Evolutionary conservation across 2,329 filamentous ascomycete species (phyloP).

Genomic region (Clarireedia hainanense): DNA sequence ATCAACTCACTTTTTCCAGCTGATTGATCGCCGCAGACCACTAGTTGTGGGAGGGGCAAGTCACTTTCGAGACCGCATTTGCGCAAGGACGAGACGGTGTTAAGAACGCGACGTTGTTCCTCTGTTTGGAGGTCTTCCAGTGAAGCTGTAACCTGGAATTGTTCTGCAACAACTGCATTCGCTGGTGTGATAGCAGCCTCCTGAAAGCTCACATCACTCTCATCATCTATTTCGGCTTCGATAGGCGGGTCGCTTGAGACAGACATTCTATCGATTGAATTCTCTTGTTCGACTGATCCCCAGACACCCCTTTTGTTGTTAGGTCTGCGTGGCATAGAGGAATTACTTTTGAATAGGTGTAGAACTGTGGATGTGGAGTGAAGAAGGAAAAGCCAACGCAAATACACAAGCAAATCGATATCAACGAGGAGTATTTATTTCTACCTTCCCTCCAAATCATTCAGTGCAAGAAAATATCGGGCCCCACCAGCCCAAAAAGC

Average conservation of each 20-base stretch:
- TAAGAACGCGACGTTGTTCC: conserved; percentile 49
- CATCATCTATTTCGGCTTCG: too few species aligned
- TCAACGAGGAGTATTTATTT: too few species aligned
- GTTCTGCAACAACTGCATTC: not conserved
- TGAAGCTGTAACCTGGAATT: conserved; percentile 11
- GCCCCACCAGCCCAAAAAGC: too few species aligned
- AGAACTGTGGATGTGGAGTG: too few species aligned
- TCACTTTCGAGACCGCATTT: conserved; percentile 32
- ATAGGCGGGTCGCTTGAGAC: not conserved
- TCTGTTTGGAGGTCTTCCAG: conserved; percentile 30
- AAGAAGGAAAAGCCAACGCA: too few species aligned
- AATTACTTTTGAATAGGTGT: too few species aligned
- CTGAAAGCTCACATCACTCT: not conserved
- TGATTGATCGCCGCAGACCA: conserved; percentile 20
- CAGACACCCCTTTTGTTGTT: too few species aligned
- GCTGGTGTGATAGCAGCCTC: not conserved
- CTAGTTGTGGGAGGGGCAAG: not conserved
- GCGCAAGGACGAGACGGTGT: conserved; percentile 49
- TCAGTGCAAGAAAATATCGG: too few species aligned
- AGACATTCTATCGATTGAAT: not conserved
- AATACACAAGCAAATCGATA: too few species aligned
- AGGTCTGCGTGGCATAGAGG: too few species aligned
- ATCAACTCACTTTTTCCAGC: conserved; percentile 43
- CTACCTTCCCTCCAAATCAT: too few species aligned
- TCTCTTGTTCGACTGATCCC: too few species aligned